Base-by-base conservation (phyloP, 306 rosid species). In the Quercus wislizeni region DNA sequence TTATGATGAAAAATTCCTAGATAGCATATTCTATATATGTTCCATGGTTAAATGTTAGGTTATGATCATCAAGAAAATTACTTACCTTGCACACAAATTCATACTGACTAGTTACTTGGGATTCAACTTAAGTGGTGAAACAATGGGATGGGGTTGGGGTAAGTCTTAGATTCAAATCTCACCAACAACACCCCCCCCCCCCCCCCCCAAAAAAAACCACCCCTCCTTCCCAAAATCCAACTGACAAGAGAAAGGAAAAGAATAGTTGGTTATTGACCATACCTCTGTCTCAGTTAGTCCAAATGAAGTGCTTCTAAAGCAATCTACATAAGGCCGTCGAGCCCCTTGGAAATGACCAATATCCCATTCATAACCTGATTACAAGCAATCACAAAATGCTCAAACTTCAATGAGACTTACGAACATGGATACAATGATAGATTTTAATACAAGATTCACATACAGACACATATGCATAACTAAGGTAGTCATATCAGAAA, bases 341-440 rank as follows among this genome's bases (percentile, higher is more conserved):
- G 97, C 94, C 76, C 98, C 94, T 57, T 56, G 78, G 62, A 95
- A 92, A 86, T 92, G 99, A 73, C 98, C 98, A 65, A 95, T 83
- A 71, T 95, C 99, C 98, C 99, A 95, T 82, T 92, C 98, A 76
- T 95, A 95, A 85, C 97, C 99, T 92, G 90, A 82, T 83, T 46
- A 87, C 79, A 56, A 70, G 69, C 78, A 78, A 74, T 21, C 71
- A 74, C 59, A 84, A 82, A 81, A 63, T 19, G 69, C 58, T 86
- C 65, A 88, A 74, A 54, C 74, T 55, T 80, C n/a, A 43, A 65
- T 75, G 28, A 49, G 80, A 86, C 51, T 33, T 55, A 17, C n/a
- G 74, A 87, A 82, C 38, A 84, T 0, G 62, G 46, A 55, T 62
- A 57, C 1, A 15, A 59, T 74, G 57, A 67, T 71, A 64, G 41